phyloP scores from a whole-genome alignment of 2,329 filamentous ascomycete species.

The Trichoderma aggressivum region DNA sequence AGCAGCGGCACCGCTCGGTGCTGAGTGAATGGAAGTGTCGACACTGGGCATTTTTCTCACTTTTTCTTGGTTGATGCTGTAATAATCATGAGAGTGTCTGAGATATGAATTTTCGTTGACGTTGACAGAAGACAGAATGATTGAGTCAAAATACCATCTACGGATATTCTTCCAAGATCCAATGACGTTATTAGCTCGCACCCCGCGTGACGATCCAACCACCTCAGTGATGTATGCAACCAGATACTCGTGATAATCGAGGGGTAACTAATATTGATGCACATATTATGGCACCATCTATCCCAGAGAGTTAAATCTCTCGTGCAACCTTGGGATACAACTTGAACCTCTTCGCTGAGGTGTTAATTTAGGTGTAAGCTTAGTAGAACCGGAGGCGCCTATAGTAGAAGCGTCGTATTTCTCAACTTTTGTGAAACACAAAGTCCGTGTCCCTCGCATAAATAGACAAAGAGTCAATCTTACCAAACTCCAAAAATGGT shows the following conservation, averaged over 20 bases:
- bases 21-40: constrained; percentile 46
- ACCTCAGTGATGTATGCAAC: background rate
- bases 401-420: background rate
- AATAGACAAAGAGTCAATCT: background rate
- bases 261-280: background rate
- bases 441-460: background rate
- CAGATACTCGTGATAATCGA: background rate
- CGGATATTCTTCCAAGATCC: background rate
- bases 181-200: constrained; percentile 6
- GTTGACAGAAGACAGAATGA: background rate
- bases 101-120: no score
- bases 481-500: background rate
- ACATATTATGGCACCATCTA: background rate
- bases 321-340: background rate
- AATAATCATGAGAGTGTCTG: no score
- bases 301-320: background rate
- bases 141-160: background rate
- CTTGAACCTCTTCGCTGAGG: background rate
- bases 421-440: background rate
- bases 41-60: constrained; percentile 39
- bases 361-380: background rate
- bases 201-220: background rate
- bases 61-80: background rate
- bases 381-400: background rate
- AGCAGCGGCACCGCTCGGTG: constrained; percentile 49